A percentile compares a stretch with the other conserved stretches of the same genome.
Conservation (phyloP, 2,329 filamentous ascomycete species). For the Colletotrichum sp. region DNA sequence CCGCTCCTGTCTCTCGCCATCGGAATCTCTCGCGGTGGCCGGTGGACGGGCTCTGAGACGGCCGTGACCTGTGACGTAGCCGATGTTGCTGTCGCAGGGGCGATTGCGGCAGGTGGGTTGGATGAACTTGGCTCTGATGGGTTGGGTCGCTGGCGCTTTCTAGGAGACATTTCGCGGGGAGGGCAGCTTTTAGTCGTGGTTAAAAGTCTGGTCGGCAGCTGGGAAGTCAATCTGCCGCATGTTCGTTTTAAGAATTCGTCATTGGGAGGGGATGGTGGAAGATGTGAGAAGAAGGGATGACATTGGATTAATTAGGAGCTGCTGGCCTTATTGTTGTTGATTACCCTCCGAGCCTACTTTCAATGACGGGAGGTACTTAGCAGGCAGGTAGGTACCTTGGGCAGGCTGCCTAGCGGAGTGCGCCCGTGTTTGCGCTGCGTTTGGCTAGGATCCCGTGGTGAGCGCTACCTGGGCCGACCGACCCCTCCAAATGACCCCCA, state of each 20-base stretch:
- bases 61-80: slow-evolving; percentile 24
- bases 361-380: not conserved
- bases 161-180: slow-evolving; percentile 39
- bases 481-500: slow-evolving; percentile 6
- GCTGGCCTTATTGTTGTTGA: not conserved
- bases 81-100: slow-evolving; percentile 18
- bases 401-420: slow-evolving; percentile 3
- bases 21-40: slow-evolving; percentile 9
- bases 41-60: slow-evolving; percentile 17
- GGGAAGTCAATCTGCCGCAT: slow-evolving; percentile 17
- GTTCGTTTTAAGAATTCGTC: slow-evolving; percentile 5
- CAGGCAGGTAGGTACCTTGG: not conserved
- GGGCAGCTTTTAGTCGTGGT: not conserved
- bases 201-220: not conserved
- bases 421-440: not conserved
- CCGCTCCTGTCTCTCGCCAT: slow-evolving; percentile 16
- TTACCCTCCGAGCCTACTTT: not conserved
- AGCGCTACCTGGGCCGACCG: not conserved
- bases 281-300: not conserved
- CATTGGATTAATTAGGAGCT: not conserved
- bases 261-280: not conserved
- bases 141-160: slow-evolving; percentile 46
- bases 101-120: slow-evolving; percentile 20
- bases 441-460: not conserved
- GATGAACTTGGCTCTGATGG: slow-evolving; percentile 28